phyloP scores from a whole-genome alignment of 306 rosid species.

The Vigna trinervia region DNA sequence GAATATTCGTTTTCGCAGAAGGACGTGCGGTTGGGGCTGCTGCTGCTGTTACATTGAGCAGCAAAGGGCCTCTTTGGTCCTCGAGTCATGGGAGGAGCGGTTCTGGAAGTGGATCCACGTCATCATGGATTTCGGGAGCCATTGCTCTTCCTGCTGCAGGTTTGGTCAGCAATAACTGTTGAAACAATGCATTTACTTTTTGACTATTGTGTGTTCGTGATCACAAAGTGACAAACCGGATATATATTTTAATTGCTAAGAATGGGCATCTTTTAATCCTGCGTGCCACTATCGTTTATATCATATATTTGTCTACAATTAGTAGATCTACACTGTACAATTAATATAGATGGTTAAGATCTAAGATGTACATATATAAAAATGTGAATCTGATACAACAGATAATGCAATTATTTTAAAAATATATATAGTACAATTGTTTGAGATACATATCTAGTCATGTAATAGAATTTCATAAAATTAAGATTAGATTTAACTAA shows the following conservation, averaged over 20 bases:
- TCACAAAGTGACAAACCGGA: neutral
- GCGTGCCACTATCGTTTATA: neutral
- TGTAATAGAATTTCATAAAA: neutral
- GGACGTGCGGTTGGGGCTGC: slow-evolving; percentile 75
- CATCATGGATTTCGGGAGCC: slow-evolving; percentile 82
- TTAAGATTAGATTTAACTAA: neutral
- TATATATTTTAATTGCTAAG: slow-evolving; percentile 6
- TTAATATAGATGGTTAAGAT: too few species aligned
- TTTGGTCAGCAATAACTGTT: slow-evolving; percentile 25
- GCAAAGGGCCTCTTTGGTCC: slow-evolving; percentile 54
- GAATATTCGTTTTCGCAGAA: slow-evolving; percentile 51
- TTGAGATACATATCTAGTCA: too few species aligned
- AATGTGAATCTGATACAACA: neutral
- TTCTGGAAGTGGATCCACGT: slow-evolving; percentile 54
- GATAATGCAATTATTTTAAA: too few species aligned
- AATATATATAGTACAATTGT: too few species aligned
- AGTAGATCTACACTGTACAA: too few species aligned
- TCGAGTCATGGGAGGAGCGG: slow-evolving; percentile 56
- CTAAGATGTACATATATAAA: neutral
- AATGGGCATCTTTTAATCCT: neutral
- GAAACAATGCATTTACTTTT: slow-evolving; percentile 5
- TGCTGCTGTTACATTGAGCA: slow-evolving; percentile 58
- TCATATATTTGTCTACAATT: neutral
- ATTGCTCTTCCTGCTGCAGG: slow-evolving; percentile 89
- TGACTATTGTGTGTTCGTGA: neutral